Conservation (phyloP, 2,329 filamentous ascomycete species). For the Fusarium chlamydosporum region DNA sequence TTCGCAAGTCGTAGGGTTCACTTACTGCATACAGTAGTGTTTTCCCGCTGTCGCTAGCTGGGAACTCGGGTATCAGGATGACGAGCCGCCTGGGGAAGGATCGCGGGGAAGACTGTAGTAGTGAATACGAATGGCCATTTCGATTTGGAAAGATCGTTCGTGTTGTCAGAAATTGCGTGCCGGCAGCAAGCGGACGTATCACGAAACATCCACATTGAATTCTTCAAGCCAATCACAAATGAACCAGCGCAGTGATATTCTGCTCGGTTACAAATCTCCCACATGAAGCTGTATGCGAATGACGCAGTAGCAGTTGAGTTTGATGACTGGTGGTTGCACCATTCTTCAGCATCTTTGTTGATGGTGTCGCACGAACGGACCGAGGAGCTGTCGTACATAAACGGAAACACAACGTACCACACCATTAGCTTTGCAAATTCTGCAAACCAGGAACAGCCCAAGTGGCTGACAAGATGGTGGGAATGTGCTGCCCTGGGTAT, state of each 20-base stretch:
- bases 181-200: constrained; percentile 3
- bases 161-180: not conserved
- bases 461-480: constrained; percentile 25
- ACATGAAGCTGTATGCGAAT: not conserved
- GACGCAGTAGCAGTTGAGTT: constrained; percentile 15
- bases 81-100: constrained; percentile 24
- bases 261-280: constrained; percentile 1
- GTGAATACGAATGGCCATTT: not conserved
- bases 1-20: constrained; percentile 18
- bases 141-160: not conserved
- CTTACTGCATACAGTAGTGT: constrained; percentile 17
- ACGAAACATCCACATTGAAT: not conserved
- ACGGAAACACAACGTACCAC: constrained; percentile 28
- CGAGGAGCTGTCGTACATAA: constrained; percentile 22
- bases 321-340: constrained; percentile 7
- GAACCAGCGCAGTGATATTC: not conserved
- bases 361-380: constrained; percentile 23
- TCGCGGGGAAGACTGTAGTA: constrained; percentile 31
- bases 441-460: constrained; percentile 23
- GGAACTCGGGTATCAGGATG: constrained; percentile 13
- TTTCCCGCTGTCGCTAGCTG: constrained; percentile 4
- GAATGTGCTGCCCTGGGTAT: constrained; percentile 10
- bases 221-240: not conserved
- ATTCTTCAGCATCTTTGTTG: constrained; percentile 11
- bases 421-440: constrained; percentile 25